Evolutionary conservation across 257 asterid species (phyloP).

Genomic region (Penstemon davidsonii): DNA sequence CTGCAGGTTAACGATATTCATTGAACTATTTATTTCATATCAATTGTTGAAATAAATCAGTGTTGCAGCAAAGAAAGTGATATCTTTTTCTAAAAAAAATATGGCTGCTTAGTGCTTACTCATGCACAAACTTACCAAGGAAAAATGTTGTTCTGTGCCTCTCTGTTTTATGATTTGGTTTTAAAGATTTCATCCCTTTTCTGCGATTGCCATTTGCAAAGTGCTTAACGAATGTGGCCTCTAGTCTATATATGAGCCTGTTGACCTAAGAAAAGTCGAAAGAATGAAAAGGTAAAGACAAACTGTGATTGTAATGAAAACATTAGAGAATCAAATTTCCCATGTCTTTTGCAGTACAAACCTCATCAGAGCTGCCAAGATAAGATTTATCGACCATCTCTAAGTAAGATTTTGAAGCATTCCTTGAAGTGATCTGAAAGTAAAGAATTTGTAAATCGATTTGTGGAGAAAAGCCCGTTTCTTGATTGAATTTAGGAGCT

Average conservation of each 20-base stretch:
- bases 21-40: not conserved
- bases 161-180: slow-evolving; percentile 62
- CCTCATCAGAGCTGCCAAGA: slow-evolving; percentile 82
- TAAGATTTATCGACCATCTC: slow-evolving; percentile 73
- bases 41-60: not conserved
- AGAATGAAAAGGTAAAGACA: not conserved
- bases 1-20: slow-evolving; percentile 34
- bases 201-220: slow-evolving; percentile 76
- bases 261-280: slow-evolving; percentile 39
- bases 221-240: slow-evolving; percentile 67
- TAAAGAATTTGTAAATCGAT: not conserved
- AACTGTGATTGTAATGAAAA: not conserved
- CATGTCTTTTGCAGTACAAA: slow-evolving; percentile 22
- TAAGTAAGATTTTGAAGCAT: slow-evolving; percentile 70
- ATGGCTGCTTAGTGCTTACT: not conserved
- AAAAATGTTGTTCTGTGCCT: slow-evolving; percentile 70
- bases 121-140: slow-evolving; percentile 45
- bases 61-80: not conserved
- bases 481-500: slow-evolving; percentile 1
- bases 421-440: slow-evolving; percentile 67
- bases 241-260: slow-evolving; percentile 58
- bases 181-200: slow-evolving; percentile 63
- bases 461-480: not conserved
- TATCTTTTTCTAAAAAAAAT: not conserved
- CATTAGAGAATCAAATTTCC: not conserved